Evolutionary conservation across 208 protist genomes (phyloP).

Genomic region (Porcisia deanei): DNA sequence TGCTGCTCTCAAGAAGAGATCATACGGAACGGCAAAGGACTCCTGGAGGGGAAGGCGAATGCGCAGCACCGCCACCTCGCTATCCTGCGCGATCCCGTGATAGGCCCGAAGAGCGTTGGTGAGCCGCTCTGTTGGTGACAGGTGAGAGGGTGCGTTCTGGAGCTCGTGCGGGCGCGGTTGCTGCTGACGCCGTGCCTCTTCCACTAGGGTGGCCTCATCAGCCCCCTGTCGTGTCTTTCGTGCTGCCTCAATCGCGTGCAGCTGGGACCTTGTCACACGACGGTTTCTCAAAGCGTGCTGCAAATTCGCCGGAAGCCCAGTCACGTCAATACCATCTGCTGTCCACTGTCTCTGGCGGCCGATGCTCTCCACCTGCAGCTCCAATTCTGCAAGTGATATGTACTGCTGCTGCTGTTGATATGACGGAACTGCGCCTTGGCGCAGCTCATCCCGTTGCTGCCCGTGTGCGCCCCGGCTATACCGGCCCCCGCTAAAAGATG

Average conservation of each 20-base stretch:
- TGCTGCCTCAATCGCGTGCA: slow-evolving; percentile 45
- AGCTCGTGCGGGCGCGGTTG: slow-evolving; percentile 19
- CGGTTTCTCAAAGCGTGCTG: slow-evolving; percentile 67
- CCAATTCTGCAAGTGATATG: slow-evolving; percentile 62
- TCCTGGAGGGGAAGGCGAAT: slow-evolving; percentile 53
- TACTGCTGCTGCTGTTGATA: slow-evolving; percentile 13
- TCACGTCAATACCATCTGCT: slow-evolving; percentile 81
- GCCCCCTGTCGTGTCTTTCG: slow-evolving; percentile 31
- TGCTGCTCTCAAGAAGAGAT: slow-evolving; percentile 68
- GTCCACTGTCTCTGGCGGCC: slow-evolving; percentile 50
- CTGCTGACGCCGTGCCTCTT: slow-evolving; percentile 12
- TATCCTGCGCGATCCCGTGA: slow-evolving; percentile 39
- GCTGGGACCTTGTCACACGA: slow-evolving; percentile 65
- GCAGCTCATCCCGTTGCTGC: background rate
- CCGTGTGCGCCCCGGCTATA: background rate
- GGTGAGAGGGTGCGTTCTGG: slow-evolving; percentile 21
- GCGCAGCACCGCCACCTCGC: slow-evolving; percentile 58
- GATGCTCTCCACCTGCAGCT: slow-evolving; percentile 65
- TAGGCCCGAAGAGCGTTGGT: slow-evolving; percentile 43
- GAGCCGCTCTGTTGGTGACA: slow-evolving; percentile 45
- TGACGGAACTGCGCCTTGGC: background rate
- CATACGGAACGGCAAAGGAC: slow-evolving; percentile 64
- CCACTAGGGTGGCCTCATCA: slow-evolving; percentile 19
- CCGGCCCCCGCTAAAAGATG: background rate
- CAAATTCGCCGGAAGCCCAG: slow-evolving; percentile 57